Evolutionary conservation across 225 moss, liverwort and hornwort genomes (phyloP).

Genomic region (Pseudoscleropodium purum): DNA sequence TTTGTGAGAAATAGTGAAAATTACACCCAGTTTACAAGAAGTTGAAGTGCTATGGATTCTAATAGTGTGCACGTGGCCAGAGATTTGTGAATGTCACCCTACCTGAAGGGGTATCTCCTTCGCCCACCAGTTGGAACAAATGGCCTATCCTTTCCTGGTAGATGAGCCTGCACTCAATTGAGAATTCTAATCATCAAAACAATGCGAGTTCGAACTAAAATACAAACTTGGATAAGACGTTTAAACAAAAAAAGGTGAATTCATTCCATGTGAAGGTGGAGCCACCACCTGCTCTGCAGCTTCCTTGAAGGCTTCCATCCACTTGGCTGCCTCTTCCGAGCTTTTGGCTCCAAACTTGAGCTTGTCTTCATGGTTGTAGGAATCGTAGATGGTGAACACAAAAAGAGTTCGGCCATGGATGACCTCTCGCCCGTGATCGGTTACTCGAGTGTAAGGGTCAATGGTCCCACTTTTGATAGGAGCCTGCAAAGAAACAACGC

Average conservation of each 20-base stretch:
- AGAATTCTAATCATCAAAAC: background rate
- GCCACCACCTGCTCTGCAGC: constrained; percentile 73
- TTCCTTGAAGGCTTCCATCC: constrained; percentile 91
- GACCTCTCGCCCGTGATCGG: constrained; percentile 78
- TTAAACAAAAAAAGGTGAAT: background rate
- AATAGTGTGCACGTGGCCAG: background rate
- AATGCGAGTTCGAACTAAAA: background rate
- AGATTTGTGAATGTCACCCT: background rate
- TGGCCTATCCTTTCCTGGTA: constrained; percentile 59
- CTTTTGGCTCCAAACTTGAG: constrained; percentile 91
- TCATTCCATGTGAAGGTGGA: background rate
- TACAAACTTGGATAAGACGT: background rate
- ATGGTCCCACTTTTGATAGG: constrained; percentile 74
- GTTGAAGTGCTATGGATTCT: background rate
- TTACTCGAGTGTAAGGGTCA: constrained; percentile 81
- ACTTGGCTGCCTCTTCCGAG: constrained; percentile 95
- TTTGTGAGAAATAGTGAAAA: background rate
- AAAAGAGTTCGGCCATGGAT: constrained; percentile 78
- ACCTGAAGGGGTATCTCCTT: constrained; percentile 78
- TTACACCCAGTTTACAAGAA: background rate
- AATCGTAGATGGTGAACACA: constrained; percentile 79
- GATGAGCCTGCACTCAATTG: constrained; percentile 35
- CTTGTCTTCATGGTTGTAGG: constrained; percentile 76
- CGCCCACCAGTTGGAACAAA: constrained; percentile 71
- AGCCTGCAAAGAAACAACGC: constrained; percentile 19